Base-by-base conservation (phyloP, 2,329 filamentous ascomycete species). In the Exophiala bonariae region DNA sequence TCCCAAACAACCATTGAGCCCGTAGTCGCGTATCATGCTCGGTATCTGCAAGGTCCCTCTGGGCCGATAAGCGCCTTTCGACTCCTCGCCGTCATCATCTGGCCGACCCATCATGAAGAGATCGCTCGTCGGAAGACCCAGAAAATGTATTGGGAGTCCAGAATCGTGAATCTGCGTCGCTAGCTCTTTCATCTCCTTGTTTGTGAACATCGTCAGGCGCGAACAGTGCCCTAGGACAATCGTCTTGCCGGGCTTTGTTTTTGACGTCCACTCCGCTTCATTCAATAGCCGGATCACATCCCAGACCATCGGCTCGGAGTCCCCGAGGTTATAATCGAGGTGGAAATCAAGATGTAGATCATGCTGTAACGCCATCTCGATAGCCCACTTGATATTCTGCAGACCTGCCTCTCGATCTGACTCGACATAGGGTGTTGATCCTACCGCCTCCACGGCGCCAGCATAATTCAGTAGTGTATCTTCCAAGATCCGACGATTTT, bases 371-470 rank as follows among this genome's bases (percentile, higher is more conserved):
- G 82, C 81, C 18, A 74, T 69, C 2, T 72, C 66, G 31, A 85
- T 68, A 13, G 85, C 80, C 80, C 81, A 88, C 14, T 76, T 68
- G 14, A 87, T 78, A 58, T 87, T 89, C 39, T 63, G 60, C 42
- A 75, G 68, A 49, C 76, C 73, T 5, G 72, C 73, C 8, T 66
- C 63, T 16, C 68, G 59, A 19, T 71, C 71, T 4, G 68, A 61
- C 63, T 89, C 86, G 2, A 87, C 84, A 57, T 89, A 89, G 0
- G 85, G 85, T 1, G 85, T 86, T 40, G 80, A 82, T 2, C 85
- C 85, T 16, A 89, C 59, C 0, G 75, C 84, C 33, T 80, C 80
- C 2, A 87, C 75, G 5, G 49, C 22, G 13, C 34, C 30, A 13
- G 60, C 45, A 2, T 66, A 66, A 22, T 58, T 32, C 11, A 36